phyloP scores from a whole-genome alignment of 2,329 filamentous ascomycete species.

The Coleophoma crateriformis region DNA sequence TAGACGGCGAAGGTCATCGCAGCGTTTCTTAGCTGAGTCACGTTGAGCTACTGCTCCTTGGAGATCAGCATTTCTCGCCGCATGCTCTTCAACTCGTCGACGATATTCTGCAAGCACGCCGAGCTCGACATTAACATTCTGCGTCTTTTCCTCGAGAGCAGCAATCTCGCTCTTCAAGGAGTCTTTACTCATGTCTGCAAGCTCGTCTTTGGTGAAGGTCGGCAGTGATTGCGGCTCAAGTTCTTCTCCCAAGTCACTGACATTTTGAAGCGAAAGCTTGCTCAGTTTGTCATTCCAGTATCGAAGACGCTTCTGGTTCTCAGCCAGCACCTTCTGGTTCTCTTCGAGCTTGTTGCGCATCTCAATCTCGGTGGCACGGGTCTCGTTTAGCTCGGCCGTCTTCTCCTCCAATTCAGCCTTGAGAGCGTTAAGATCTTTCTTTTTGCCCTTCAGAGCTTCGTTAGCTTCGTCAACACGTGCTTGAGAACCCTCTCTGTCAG shows the following conservation, averaged over 20 bases:
- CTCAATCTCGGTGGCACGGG: slow-evolving; percentile 85
- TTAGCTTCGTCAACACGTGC: slow-evolving; percentile 76
- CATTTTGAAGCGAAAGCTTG: slow-evolving; percentile 78
- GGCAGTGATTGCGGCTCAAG: slow-evolving; percentile 57
- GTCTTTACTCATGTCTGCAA: slow-evolving; percentile 58
- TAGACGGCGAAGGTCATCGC: slow-evolving; percentile 84
- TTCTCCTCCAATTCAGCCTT: slow-evolving; percentile 87
- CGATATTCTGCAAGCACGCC: slow-evolving; percentile 86
- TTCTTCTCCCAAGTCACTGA: slow-evolving; percentile 64
- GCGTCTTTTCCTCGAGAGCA: slow-evolving; percentile 66
- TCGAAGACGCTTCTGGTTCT: slow-evolving; percentile 77
- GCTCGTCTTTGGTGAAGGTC: slow-evolving; percentile 68
- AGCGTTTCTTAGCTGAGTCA: slow-evolving; percentile 84
- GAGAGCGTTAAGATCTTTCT: slow-evolving; percentile 69
- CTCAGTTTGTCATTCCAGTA: slow-evolving; percentile 89
- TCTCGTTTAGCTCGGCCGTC: slow-evolving; percentile 80
- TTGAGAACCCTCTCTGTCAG: slow-evolving; percentile 67
- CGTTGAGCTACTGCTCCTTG: slow-evolving; percentile 70
- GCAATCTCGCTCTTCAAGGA: slow-evolving; percentile 63
- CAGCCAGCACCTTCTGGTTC: slow-evolving; percentile 79
- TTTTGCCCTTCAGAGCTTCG: slow-evolving; percentile 70
- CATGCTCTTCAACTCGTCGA: slow-evolving; percentile 77
- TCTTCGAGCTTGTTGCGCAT: slow-evolving; percentile 98
- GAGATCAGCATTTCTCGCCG: slow-evolving; percentile 76
- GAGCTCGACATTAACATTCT: slow-evolving; percentile 83